Percentiles rank a stretch among this genome's conserved stretches.
These are phyloP conservation scores for Sherardia arvensis DNA, from an alignment of 257 asterid species.

Conservation along the genomic window DNA sequence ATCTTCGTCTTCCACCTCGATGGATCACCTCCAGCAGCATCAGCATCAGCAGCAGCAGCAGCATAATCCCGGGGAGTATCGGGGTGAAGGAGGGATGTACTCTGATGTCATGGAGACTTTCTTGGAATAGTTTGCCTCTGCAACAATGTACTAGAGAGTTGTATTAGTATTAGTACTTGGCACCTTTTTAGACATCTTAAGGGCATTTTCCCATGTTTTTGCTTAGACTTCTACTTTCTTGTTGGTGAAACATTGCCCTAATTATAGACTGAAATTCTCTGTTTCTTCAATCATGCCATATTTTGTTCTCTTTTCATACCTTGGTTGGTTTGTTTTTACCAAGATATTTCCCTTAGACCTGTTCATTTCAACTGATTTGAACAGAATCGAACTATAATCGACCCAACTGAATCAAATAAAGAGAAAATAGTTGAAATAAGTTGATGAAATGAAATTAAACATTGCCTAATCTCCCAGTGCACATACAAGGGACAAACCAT, in stretches of 20 bases:
- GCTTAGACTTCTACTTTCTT: conserved; percentile 9
- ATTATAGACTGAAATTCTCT: neutral
- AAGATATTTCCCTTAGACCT: neutral
- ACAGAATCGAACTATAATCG: neutral
- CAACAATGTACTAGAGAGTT: conserved; percentile 15
- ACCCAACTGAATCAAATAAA: too few relatives aligned
- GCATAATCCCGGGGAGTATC: conserved; percentile 56
- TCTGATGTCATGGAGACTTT: conserved; percentile 84
- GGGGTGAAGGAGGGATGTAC: conserved; percentile 66
- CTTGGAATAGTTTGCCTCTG: conserved; percentile 41
- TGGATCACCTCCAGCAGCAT: conserved; percentile 39
- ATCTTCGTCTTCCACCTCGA: conserved; percentile 72
- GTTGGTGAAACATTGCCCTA: neutral
- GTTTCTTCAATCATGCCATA: neutral
- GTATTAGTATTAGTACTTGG: conserved; percentile 21
- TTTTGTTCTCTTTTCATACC: too few relatives aligned
- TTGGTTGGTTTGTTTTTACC: neutral
- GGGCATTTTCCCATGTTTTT: conserved; percentile 2
- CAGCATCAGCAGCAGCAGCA: conserved; percentile 27
- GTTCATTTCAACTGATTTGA: neutral
- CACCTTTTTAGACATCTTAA: conserved; percentile 4
- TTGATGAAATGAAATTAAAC: neutral
- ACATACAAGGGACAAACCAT: neutral
- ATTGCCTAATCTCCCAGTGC: neutral
- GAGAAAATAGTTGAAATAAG: neutral